These are phyloP conservation scores for Erucastrum elatum DNA, from an alignment of 345 rosid genomes.

Conservation along the genomic window DNA sequence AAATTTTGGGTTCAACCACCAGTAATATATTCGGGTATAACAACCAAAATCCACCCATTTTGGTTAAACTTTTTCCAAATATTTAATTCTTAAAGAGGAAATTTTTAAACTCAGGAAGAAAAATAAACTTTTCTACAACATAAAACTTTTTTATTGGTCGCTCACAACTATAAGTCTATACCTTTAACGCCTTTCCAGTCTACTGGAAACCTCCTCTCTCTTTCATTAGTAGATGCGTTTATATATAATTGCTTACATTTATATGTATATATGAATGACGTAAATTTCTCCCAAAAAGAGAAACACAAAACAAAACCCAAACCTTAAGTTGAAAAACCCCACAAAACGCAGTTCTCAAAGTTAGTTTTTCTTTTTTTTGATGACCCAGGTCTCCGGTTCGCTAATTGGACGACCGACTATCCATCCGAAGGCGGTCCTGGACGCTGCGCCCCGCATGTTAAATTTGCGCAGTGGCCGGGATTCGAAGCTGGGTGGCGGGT, in stretches of 20 bases:
- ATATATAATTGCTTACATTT: neutral
- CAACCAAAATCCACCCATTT: neutral
- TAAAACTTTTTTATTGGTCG: neutral
- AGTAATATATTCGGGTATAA: neutral
- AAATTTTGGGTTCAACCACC: neutral
- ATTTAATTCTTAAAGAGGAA: slow-evolving; percentile 5
- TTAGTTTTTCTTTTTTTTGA: too few relatives aligned
- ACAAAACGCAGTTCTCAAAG: neutral
- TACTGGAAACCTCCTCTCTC: slow-evolving; percentile 17
- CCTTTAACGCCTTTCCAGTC: slow-evolving; percentile 14
- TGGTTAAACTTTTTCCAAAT: slow-evolving; percentile 7
- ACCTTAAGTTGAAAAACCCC: neutral
- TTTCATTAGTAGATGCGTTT: slow-evolving; percentile 3
- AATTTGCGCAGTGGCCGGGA: too few relatives aligned
- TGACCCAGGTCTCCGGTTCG: too few relatives aligned
- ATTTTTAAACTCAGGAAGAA: neutral
- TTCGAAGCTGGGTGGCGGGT: too few relatives aligned
- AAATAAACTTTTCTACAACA: neutral
- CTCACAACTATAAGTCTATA: neutral
- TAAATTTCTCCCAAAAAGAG: neutral
- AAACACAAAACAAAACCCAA: neutral
- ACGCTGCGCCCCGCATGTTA: too few relatives aligned
- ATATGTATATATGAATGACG: neutral
- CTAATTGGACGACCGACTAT: too few relatives aligned
- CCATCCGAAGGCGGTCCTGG: too few relatives aligned